phyloP scores from a whole-genome alignment of 2,329 filamentous ascomycete genomes.

The Huntiella omanensis region DNA sequence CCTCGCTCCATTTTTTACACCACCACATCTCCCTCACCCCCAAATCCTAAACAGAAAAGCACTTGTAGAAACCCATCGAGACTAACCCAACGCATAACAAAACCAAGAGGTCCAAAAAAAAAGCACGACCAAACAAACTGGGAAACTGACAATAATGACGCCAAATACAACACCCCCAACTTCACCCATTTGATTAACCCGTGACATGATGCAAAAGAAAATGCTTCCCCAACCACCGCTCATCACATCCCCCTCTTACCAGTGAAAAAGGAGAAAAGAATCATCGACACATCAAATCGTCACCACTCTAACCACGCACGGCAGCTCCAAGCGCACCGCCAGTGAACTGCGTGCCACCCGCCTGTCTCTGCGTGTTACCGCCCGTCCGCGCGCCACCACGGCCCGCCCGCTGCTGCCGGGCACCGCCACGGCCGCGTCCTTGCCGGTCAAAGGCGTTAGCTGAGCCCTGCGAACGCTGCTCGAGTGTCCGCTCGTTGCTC shows the following conservation, averaged over 20 bases:
- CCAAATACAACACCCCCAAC: conserved; percentile 1
- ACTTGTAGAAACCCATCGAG: not conserved
- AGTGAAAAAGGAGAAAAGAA: conserved; percentile 2
- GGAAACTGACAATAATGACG: not conserved
- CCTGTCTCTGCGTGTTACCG: conserved; percentile 43
- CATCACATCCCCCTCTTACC: not conserved
- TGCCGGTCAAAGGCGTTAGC: conserved; percentile 90
- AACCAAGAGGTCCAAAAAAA: not conserved
- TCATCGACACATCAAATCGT: not conserved
- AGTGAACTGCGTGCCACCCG: conserved; percentile 62
- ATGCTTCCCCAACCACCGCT: not conserved
- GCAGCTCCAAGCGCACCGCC: conserved; percentile 59
- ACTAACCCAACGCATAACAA: not conserved
- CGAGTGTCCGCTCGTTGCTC: conserved; percentile 89
- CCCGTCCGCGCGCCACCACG: conserved; percentile 25
- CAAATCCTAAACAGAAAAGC: not conserved
- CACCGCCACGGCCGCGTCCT: conserved; percentile 56
- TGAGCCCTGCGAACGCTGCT: conserved; percentile 91
- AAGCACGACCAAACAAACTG: not conserved
- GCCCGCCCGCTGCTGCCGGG: conserved; percentile 40
- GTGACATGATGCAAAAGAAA: not conserved
- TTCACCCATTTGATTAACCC: conserved; percentile 1
- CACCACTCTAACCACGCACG: conserved; percentile 33
- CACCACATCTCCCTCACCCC: not conserved
- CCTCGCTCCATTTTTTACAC: not conserved